Conservation (phyloP, 2,329 filamentous ascomycete genomes). For the Cryphonectria japonica region DNA sequence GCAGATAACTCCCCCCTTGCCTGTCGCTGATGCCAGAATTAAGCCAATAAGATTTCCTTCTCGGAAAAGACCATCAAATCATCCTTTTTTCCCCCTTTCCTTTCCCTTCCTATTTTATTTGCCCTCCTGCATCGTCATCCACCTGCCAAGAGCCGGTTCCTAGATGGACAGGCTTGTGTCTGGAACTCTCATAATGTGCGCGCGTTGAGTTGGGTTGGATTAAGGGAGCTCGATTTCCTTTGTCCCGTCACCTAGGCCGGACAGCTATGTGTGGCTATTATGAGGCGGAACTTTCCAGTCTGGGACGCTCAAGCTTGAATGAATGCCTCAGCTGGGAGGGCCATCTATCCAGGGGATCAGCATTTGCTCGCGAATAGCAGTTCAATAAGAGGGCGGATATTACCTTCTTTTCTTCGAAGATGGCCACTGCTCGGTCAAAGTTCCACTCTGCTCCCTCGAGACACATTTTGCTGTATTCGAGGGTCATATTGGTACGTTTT, state of each 20-base stretch:
- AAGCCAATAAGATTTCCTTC: slow-evolving; percentile 10
- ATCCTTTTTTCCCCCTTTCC: background rate
- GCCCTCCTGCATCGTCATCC: background rate
- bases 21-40: slow-evolving; percentile 28
- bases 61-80: background rate
- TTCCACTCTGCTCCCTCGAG: slow-evolving; percentile 81
- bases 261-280: background rate
- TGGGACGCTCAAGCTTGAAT: slow-evolving; percentile 17
- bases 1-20: slow-evolving; percentile 23
- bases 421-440: slow-evolving; percentile 71
- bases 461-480: slow-evolving; percentile 79
- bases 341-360: slow-evolving; percentile 23
- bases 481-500: slow-evolving; percentile 78
- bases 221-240: background rate
- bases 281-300: background rate
- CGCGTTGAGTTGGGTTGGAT: background rate
- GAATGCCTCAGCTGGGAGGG: slow-evolving; percentile 27
- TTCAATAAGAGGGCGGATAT: slow-evolving; percentile 34
- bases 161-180: background rate
- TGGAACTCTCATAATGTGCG: background rate
- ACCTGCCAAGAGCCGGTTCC: background rate
- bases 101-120: background rate
- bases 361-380: slow-evolving; percentile 28
- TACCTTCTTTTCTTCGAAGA: slow-evolving; percentile 79
- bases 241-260: background rate